phyloP scores from a whole-genome alignment of 768 basidiomycete species.

The Panellus pusillus region DNA sequence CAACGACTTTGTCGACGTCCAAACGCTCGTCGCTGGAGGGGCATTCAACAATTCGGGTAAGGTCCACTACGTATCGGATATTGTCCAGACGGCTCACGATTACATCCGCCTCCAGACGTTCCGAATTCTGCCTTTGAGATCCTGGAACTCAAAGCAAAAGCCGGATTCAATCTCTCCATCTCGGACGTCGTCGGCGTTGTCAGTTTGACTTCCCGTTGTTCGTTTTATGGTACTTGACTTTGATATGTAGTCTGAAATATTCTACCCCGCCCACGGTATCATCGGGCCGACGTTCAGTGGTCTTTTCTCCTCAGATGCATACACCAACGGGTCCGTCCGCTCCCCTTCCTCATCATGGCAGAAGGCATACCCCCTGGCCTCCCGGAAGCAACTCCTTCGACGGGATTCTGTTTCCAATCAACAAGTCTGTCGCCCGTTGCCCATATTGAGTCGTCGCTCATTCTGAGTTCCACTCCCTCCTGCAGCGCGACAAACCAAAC shows the following conservation, averaged over 20 bases:
- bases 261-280: not conserved
- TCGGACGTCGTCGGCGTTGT: slow-evolving; percentile 1
- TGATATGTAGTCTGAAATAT: not conserved
- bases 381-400: slow-evolving; percentile 4
- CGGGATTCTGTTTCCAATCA: slow-evolving; percentile 7
- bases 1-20: slow-evolving; percentile 8
- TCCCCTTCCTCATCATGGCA: slow-evolving; percentile 10
- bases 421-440: slow-evolving; percentile 1
- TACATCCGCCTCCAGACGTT: not conserved
- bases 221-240: not conserved
- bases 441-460: not conserved
- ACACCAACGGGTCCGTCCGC: slow-evolving; percentile 6
- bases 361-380: slow-evolving; percentile 8
- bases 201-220: not conserved
- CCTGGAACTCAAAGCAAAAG: slow-evolving; percentile 4
- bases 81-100: not conserved
- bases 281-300: not conserved
- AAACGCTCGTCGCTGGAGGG: slow-evolving; percentile 7
- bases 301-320: slow-evolving; percentile 5
- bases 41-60: slow-evolving; percentile 3
- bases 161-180: slow-evolving; percentile 8
- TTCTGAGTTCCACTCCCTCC: not conserved
- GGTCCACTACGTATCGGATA: not conserved
- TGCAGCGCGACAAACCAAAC: slow-evolving; percentile 10
- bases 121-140: slow-evolving; percentile 3